A percentile compares a stretch with the other conserved stretches of the same genome.
phyloP scores from a whole-genome alignment of 208 protist genomes.

The Lotmaria passim region DNA sequence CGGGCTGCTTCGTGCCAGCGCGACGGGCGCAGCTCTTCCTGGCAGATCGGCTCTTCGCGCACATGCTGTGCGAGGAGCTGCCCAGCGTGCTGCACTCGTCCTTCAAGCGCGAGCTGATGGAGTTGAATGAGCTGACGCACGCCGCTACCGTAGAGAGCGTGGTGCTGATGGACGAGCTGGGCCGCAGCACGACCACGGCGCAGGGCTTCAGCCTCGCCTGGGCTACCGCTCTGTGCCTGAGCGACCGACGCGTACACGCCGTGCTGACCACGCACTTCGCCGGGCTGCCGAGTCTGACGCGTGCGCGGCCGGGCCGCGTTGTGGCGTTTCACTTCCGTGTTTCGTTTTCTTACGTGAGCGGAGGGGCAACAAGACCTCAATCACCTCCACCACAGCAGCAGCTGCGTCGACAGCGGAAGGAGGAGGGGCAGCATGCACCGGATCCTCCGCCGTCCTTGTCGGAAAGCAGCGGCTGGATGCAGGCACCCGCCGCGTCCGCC shows the following conservation, averaged over 20 bases:
- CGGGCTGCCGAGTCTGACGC: slow-evolving; percentile 26
- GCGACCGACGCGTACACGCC: slow-evolving; percentile 36
- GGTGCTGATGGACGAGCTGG: slow-evolving; percentile 98
- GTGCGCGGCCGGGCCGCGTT: slow-evolving; percentile 18
- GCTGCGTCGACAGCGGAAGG: neutral
- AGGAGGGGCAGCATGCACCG: neutral
- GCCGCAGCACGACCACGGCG: slow-evolving; percentile 94
- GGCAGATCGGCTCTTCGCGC: slow-evolving; percentile 73
- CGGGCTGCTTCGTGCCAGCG: slow-evolving; percentile 92
- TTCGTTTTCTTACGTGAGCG: slow-evolving; percentile 11
- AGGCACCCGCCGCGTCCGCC: neutral
- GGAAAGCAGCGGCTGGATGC: neutral
- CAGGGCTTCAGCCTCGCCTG: slow-evolving; percentile 96
- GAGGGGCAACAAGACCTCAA: neutral
- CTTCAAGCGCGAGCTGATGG: slow-evolving; percentile 73
- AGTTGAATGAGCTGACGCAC: slow-evolving; percentile 78
- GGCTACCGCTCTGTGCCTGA: slow-evolving; percentile 84
- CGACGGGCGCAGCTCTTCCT: slow-evolving; percentile 55
- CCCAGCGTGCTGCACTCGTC: slow-evolving; percentile 65
- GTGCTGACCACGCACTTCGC: slow-evolving; percentile 65
- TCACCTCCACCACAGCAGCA: neutral
- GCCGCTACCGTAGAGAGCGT: slow-evolving; percentile 91
- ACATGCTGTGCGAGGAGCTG: slow-evolving; percentile 84
- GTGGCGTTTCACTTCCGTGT: slow-evolving; percentile 31
- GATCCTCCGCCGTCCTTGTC: neutral